A percentile compares a stretch with the other conserved stretches of the same genome.
phyloP scores from a whole-genome alignment of 331 rosid species.

The Rosa hybrid region DNA sequence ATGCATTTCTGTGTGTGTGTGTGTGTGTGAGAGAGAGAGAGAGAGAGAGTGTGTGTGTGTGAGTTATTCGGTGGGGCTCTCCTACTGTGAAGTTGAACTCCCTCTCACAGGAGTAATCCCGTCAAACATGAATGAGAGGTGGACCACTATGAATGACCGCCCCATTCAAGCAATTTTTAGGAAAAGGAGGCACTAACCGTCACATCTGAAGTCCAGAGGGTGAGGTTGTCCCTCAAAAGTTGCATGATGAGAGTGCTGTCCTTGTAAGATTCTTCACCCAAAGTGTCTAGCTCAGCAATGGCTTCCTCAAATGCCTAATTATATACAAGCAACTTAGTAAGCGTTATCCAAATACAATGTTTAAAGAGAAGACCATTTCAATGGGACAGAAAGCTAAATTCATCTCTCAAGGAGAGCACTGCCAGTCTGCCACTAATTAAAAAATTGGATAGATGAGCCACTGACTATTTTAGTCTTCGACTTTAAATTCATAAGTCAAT shows the following conservation, averaged over 20 bases:
- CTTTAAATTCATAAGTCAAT: neutral
- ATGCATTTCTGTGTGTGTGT: neutral
- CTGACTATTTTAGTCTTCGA: neutral
- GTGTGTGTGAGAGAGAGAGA: neutral
- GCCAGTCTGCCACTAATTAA: neutral
- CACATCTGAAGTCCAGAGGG: conserved; percentile 87
- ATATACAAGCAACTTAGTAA: neutral
- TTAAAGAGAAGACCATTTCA: neutral
- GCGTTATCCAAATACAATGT: neutral
- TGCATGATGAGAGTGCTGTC: conserved; percentile 95
- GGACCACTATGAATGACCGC: neutral
- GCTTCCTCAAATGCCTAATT: conserved; percentile 86
- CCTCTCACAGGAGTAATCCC: neutral
- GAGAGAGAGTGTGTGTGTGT: conserved; percentile 4
- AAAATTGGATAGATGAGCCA: neutral
- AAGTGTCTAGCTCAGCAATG: conserved; percentile 86
- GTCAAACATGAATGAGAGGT: neutral
- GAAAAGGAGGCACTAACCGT: conserved; percentile 40
- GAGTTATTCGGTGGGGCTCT: neutral
- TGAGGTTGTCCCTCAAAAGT: conserved; percentile 86
- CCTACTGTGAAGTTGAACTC: neutral
- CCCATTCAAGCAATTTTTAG: neutral
- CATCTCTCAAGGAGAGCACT: neutral
- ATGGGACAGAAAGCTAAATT: neutral
- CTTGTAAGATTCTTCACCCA: conserved; percentile 90